These are phyloP conservation scores for Cladosporium oxysporum DNA, from an alignment of 2,329 filamentous ascomycete genomes.

Conservation along the genomic window DNA sequence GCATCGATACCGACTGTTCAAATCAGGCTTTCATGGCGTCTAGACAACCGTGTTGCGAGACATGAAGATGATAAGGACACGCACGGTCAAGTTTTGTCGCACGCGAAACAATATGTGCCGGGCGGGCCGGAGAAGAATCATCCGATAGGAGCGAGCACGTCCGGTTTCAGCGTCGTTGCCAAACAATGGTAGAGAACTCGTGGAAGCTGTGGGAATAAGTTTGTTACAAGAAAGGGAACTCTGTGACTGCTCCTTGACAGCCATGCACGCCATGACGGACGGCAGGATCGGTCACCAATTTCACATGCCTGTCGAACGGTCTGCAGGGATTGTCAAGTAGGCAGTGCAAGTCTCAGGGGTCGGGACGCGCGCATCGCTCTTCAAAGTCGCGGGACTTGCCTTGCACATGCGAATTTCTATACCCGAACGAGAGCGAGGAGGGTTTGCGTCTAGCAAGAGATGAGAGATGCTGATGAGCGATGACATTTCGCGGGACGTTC, in stretches of 20 bases:
- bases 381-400: background rate
- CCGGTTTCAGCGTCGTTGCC: background rate
- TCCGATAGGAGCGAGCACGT: background rate
- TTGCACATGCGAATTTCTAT: background rate
- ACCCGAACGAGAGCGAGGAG: background rate
- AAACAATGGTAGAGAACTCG: background rate
- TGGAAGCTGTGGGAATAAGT: background rate
- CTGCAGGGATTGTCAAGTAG: background rate
- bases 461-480: background rate
- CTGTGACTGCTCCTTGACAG: background rate
- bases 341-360: slow-evolving; percentile 7
- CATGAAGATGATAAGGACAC: slow-evolving; percentile 11
- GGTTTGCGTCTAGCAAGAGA: background rate
- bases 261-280: background rate
- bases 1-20: background rate
- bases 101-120: background rate
- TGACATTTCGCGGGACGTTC: background rate
- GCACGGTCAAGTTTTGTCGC: background rate
- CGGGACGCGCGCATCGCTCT: background rate
- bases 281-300: slow-evolving; percentile 4
- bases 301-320: slow-evolving; percentile 2
- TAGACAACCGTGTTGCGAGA: background rate
- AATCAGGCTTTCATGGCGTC: background rate
- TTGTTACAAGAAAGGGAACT: background rate
- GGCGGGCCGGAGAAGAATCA: background rate